Conservation (phyloP, 2,329 filamentous ascomycete species). For the Cytospora chrysosperma region DNA sequence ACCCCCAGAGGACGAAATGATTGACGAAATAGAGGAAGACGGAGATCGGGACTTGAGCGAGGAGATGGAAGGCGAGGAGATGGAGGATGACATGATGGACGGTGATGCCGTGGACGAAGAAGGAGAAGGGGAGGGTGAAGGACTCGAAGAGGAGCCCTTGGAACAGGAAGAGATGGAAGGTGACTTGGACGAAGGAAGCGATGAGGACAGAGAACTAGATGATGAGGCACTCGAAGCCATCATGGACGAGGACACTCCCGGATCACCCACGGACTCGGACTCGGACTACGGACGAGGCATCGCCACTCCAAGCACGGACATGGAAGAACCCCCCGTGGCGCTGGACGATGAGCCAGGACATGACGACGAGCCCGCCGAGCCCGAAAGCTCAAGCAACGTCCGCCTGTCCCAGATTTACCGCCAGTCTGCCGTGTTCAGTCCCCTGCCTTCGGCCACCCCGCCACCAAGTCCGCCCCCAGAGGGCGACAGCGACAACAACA, state of each 20-base stretch:
- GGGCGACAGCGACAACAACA: neutral
- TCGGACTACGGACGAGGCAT: conserved; percentile 4
- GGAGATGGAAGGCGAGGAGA: neutral
- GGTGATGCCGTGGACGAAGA: neutral
- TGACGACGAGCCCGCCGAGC: neutral
- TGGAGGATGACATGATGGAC: neutral
- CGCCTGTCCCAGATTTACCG: conserved; percentile 16
- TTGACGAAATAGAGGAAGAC: neutral
- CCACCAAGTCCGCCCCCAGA: conserved; percentile 10
- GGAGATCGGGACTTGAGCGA: neutral
- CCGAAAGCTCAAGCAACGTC: neutral
- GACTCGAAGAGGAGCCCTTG: neutral
- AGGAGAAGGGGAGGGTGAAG: neutral
- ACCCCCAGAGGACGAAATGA: neutral
- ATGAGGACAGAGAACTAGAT: neutral
- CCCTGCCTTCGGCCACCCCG: neutral
- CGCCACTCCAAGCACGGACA: neutral
- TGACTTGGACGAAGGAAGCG: neutral
- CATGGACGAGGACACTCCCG: conserved; percentile 1
- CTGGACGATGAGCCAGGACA: neutral
- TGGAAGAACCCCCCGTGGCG: neutral
- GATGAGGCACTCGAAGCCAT: neutral
- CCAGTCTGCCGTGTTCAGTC: conserved; percentile 1
- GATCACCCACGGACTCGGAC: conserved; percentile 15
- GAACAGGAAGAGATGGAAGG: neutral